Evolutionary conservation across 768 basidiomycete species (phyloP), one percentile per base, ranked within the genome.

Genomic region (Suillus spraguei): DNA sequence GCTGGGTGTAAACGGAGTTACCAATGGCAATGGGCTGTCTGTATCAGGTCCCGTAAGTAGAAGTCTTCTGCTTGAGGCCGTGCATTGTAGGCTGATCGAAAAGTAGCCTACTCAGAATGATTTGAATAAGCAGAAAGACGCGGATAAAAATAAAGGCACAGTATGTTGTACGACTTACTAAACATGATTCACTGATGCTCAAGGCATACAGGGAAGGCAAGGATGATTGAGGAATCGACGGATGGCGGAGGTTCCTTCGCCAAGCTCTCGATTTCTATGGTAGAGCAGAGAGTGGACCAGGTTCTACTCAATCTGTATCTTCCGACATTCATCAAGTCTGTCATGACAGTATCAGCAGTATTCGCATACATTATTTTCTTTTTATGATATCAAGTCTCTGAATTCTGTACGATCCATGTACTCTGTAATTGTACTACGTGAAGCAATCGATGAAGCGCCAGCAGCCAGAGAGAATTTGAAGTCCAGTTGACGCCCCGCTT

Each of bases 371-470:
- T 41, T 6, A 11, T 7, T 39, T 10, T 41, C 6, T 20, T 28
- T 20, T 17, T 58, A 58, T 41, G 55, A 56, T 39, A 56, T 17
- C 17, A 33, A 11, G 17, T 20, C 10, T 53, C 20, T 53, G 2
- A 4, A 33, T 11, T 32, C 28, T 28, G 24, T 0, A 17, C 5
- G 4, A 32, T 16, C 28, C 1, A 20, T 53, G 10, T 33, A 52
- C 5, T 53, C 5, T 53, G 32, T 1, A 47, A 14, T 47, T 32
- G 4, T 28, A 22, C 7, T 28, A 2, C 8, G 49, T 28, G 4
- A 7, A 28, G 8, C 79, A 11, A 13, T 5, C 6, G 28, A 28
- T 22, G n/a, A 22, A 47, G 11, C 22, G 4, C 46, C 11, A 46
- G n/a, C 20, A 44, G 9, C 42, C 42, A n/a, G n/a, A 22, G n/a